These are phyloP conservation scores for Cucurbita moschata DNA, from an alignment of 306 rosid genomes.

Conservation along the genomic window DNA sequence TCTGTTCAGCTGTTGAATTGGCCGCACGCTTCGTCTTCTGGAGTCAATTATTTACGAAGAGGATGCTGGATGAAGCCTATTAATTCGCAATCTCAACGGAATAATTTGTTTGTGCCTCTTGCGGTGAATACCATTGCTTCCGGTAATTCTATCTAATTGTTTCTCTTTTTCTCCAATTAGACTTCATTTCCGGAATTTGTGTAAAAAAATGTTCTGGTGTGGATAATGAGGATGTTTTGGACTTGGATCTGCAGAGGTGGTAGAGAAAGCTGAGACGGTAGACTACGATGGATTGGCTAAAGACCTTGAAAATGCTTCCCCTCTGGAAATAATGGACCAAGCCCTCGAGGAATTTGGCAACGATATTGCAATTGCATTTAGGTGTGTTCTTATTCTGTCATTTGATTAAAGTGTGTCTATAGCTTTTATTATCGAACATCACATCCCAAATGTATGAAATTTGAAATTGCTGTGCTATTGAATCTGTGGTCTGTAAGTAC, in stretches of 20 bases:
- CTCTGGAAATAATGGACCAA: slow-evolving; percentile 58
- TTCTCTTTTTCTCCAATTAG: not conserved
- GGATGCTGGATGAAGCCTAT: slow-evolving; percentile 25
- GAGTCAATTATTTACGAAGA: slow-evolving; percentile 19
- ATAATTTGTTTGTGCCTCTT: slow-evolving; percentile 29
- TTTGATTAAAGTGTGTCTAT: not conserved
- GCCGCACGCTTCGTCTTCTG: slow-evolving; percentile 8
- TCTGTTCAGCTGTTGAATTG: slow-evolving; percentile 22
- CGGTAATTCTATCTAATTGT: slow-evolving; percentile 15
- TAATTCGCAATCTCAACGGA: slow-evolving; percentile 35
- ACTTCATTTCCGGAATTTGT: not conserved
- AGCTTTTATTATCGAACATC: not conserved
- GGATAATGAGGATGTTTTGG: not conserved
- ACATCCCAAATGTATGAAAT: not conserved
- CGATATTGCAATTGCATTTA: slow-evolving; percentile 81
- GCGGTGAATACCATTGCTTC: slow-evolving; percentile 34
- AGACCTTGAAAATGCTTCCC: slow-evolving; percentile 57
- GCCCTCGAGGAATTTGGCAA: slow-evolving; percentile 66
- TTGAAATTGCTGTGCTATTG: not conserved
- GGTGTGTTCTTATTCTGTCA: slow-evolving; percentile 17
- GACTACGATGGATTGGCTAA: slow-evolving; percentile 32
- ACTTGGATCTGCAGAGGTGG: slow-evolving; percentile 36
- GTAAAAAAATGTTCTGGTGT: not conserved
- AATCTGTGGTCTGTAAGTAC: not conserved
- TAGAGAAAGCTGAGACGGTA: slow-evolving; percentile 30